phyloP scores from a whole-genome alignment of 352 stramenopile species.

The Phytophthora idaei region DNA sequence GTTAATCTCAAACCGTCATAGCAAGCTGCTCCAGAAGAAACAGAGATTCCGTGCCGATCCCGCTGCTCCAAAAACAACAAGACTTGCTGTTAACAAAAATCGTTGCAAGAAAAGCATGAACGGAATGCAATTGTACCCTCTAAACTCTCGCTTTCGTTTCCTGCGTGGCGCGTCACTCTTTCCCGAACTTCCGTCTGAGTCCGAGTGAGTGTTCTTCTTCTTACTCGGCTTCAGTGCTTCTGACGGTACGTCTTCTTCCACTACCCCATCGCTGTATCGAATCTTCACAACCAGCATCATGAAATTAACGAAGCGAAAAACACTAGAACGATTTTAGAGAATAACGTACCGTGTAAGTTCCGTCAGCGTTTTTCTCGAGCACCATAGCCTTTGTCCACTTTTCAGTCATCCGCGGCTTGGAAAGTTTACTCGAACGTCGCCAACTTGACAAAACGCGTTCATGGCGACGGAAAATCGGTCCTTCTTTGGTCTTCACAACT shows the following conservation, averaged over 20 bases:
- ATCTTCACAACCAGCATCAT: constrained; percentile 37
- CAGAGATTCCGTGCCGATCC: constrained; percentile 45
- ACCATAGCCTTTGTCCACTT: constrained; percentile 43
- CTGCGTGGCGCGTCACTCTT: background rate
- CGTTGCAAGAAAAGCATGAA: background rate
- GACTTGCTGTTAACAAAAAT: background rate
- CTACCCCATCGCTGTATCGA: constrained; percentile 50
- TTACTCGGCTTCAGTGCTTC: constrained; percentile 38
- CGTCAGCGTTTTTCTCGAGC: constrained; percentile 41
- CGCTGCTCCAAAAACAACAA: background rate
- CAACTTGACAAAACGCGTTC: constrained; percentile 43
- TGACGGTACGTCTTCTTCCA: constrained; percentile 59
- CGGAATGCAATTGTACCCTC: constrained; percentile 3
- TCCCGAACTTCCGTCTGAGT: constrained; percentile 6
- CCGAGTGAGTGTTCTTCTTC: constrained; percentile 6
- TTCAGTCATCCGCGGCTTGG: constrained; percentile 30
- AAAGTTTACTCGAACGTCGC: constrained; percentile 47
- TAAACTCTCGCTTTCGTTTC: constrained; percentile 9
- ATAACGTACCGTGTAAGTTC: constrained; percentile 45
- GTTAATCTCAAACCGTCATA: constrained; percentile 48
- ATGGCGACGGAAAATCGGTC: constrained; percentile 32
- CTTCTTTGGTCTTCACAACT: constrained; percentile 5
- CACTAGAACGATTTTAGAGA: background rate
- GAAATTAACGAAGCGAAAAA: background rate
- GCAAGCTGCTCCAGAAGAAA: constrained; percentile 73